Evolutionary conservation across 2,329 filamentous ascomycete species (phyloP).

Genomic region (Zasmidium cellare): DNA sequence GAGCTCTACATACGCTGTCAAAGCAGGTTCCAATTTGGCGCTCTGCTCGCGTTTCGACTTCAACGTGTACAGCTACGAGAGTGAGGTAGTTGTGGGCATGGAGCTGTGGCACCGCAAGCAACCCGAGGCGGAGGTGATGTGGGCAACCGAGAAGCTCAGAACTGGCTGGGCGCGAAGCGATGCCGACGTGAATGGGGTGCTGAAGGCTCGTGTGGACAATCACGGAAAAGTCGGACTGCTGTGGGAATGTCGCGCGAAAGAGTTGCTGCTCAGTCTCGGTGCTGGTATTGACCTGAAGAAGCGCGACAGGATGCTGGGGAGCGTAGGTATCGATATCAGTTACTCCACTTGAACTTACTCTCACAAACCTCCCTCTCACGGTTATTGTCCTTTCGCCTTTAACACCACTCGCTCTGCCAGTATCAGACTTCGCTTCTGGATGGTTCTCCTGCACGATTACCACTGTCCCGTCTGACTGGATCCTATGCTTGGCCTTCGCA

Average conservation of each 20-base stretch:
- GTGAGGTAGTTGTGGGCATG: conserved; percentile 84
- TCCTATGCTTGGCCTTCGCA: background rate
- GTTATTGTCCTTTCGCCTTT: background rate
- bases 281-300: conserved; percentile 78
- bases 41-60: conserved; percentile 93
- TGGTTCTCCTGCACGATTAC: background rate
- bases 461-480: background rate
- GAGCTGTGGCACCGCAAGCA: conserved; percentile 73
- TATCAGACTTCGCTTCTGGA: background rate
- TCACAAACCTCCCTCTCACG: background rate
- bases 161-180: conserved; percentile 46
- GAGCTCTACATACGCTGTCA: conserved; percentile 86
- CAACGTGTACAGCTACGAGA: conserved; percentile 98
- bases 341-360: conserved; percentile 57
- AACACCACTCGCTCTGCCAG: background rate
- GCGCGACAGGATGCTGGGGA: conserved; percentile 74
- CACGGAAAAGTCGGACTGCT: conserved; percentile 80
- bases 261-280: conserved; percentile 86
- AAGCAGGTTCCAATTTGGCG: conserved; percentile 77
- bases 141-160: conserved; percentile 45
- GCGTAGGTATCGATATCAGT: conserved; percentile 75
- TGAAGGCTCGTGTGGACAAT: conserved; percentile 89
- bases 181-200: conserved; percentile 75
- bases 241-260: conserved; percentile 93
- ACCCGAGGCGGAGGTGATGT: conserved; percentile 41